Conservation (phyloP, 441 rosid genomes). For the Daphne laureola region DNA sequence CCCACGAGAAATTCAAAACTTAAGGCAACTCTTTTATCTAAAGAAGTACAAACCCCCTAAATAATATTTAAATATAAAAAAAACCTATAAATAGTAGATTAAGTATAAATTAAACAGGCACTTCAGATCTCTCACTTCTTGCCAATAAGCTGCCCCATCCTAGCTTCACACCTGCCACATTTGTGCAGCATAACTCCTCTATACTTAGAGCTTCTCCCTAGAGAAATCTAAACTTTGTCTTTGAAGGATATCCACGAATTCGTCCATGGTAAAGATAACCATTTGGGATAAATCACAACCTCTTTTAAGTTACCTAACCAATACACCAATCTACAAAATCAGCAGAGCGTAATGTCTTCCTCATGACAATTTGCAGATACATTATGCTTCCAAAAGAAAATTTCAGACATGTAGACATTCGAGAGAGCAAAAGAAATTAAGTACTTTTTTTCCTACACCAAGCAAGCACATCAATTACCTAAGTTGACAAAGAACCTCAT, state of each 20-base stretch:
- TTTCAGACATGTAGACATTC: background rate
- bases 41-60: no score
- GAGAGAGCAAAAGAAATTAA: background rate
- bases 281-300: constrained; percentile 31
- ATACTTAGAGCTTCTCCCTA: constrained; percentile 78
- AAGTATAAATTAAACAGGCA: background rate
- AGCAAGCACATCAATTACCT: constrained; percentile 17
- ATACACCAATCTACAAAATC: background rate
- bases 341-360: no score
- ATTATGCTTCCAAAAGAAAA: no score
- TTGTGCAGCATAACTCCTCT: constrained; percentile 90
- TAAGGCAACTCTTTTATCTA: no score
- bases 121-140: constrained; percentile 48
- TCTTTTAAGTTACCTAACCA: no score
- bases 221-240: constrained; percentile 83
- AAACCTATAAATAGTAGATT: no score
- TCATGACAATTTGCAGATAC: no score
- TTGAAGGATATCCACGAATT: constrained; percentile 70
- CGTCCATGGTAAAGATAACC: constrained; percentile 66
- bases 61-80: no score
- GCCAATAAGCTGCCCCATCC: constrained; percentile 90
- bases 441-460: no score
- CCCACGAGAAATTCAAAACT: no score
- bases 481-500: constrained; percentile 44
- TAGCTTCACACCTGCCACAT: constrained; percentile 93